Percentiles rank a stretch among this genome's conserved stretches.
Evolutionary conservation across 75 land plant species (phyloP).

Genomic region (Selaginella tamariscina): DNA sequence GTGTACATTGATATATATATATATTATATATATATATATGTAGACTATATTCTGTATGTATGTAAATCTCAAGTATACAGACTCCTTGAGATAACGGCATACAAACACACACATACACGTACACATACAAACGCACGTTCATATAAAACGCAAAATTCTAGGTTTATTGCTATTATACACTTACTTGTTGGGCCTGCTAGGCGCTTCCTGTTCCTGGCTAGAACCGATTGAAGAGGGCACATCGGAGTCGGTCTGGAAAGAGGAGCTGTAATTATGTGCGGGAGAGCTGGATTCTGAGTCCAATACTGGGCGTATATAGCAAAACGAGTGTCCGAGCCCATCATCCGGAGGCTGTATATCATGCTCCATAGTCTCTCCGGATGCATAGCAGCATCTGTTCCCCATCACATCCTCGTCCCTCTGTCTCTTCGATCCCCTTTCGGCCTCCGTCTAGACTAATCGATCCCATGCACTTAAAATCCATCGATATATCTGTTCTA

Average conservation of each 20-base stretch:
- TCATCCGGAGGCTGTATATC: constrained; percentile 1
- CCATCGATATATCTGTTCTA: too few relatives aligned
- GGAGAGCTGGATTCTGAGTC: not conserved
- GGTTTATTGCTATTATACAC: not conserved
- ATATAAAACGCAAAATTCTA: too few relatives aligned
- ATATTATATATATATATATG: too few relatives aligned
- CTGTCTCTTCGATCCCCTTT: not conserved
- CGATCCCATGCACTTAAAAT: too few relatives aligned
- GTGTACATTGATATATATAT: too few relatives aligned
- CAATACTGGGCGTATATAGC: not conserved
- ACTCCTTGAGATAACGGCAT: too few relatives aligned
- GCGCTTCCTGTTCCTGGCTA: not conserved
- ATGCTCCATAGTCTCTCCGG: not conserved
- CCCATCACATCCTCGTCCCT: not conserved
- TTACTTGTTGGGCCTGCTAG: not conserved
- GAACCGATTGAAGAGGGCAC: not conserved
- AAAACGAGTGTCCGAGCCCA: constrained; percentile 4
- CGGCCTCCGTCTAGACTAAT: not conserved
- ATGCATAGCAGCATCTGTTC: not conserved
- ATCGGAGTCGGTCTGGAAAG: not conserved
- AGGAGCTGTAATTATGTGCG: not conserved
- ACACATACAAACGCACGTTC: too few relatives aligned
- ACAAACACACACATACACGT: too few relatives aligned
- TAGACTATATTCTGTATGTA: too few relatives aligned
- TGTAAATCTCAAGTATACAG: too few relatives aligned